Evolutionary conservation across 495 filamentous ascomycete genomes (phyloP), one percentile per base, ranked within the genome.

Genomic region (Penicillium nucicola): DNA sequence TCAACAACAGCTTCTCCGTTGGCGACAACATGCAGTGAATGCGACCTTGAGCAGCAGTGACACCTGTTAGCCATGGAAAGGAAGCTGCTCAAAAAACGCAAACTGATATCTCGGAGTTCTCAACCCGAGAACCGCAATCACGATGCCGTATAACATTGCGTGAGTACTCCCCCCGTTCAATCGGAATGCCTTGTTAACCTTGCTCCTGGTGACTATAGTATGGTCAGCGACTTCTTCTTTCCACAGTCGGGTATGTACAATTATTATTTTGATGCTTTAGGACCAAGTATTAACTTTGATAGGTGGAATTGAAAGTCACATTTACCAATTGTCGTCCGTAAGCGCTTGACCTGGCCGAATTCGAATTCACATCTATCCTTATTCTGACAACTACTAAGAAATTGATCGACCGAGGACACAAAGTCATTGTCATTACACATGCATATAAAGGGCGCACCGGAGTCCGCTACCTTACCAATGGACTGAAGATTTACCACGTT

Each of bases 151-250:
- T 72, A 89, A 88, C 57, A 89, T 89, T 68, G 86, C 86, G 84
- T 86, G 67, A 65, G 83, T 75, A 12, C 15, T 20, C 13, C 35
- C 43, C 43, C 13, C 34, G 19, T 23, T 45, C 20, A 22, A 31
- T 30, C 34, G 42, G 22, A 13, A 22, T 34, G 18, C 22, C 30
- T 49, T 43, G 53, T 42, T 48, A 41, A 52, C 39, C 34, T 31
- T 3, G 25, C 13, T 22, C 28, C 25, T 28, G 4, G 7, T 6
- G n/a, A 6, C 1, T 42, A 37, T 60, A 87, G 84, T 39, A 97
- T 98, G 93, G 87, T 95, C 77, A 91, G 92, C 78, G 93, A 98
- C 76, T 97, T 92, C 81, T 98, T 98, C 82, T 98, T 92, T 61
- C 93, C 93, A 18, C 95, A 97, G 59, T 91, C 92, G 35, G 92